Evolutionary conservation across 2,329 filamentous ascomycete genomes (phyloP).

Genomic region (Paramyrothecium roridum): DNA sequence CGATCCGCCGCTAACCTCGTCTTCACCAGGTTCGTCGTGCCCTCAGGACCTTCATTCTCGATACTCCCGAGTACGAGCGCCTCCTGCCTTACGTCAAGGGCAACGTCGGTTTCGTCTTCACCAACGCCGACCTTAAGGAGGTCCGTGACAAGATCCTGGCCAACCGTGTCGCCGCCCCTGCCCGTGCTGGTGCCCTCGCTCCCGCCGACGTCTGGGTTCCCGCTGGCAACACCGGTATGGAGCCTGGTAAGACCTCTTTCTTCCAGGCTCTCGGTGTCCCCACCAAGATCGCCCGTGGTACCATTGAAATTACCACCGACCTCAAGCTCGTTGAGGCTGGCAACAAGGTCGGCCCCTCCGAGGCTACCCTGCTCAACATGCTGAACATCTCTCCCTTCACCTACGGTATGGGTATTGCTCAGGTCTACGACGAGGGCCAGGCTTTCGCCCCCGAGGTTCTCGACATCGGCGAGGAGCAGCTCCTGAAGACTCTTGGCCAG

Average conservation of each 20-base stretch:
- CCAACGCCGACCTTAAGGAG: conserved; percentile 90
- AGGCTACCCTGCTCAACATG: conserved; percentile 99
- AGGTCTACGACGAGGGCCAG: conserved; percentile 98
- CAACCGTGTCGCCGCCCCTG: conserved; percentile 97
- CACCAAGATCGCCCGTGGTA: conserved; percentile 99
- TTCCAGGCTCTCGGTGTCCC: conserved; percentile 99
- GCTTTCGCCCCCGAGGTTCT: conserved; percentile 81
- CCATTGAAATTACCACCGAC: conserved; percentile 98
- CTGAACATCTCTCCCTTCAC: conserved; percentile 99
- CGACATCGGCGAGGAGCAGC: conserved; percentile 92
- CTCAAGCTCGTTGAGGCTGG: conserved; percentile 95
- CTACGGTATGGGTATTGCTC: conserved; percentile 93
- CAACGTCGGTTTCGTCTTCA: conserved; percentile 99
- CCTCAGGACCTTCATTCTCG: conserved; percentile 87
- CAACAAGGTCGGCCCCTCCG: conserved; percentile 94
- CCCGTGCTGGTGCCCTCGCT: conserved; percentile 95
- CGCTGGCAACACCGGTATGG: conserved; percentile 99
- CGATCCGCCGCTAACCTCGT: conserved; percentile 8
- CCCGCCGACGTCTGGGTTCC: conserved; percentile 92
- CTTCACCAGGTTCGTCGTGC: conserved; percentile 81
- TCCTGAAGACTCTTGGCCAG: conserved; percentile 76
- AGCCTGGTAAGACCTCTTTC: conserved; percentile 99
- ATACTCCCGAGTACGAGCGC: conserved; percentile 96
- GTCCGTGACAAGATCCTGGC: conserved; percentile 90
- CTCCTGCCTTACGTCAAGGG: conserved; percentile 94